Evolutionary conservation across 2,329 filamentous ascomycete species (phyloP), one percentile per base, ranked within the genome.

Genomic region (Leptosphaerulina australis): DNA sequence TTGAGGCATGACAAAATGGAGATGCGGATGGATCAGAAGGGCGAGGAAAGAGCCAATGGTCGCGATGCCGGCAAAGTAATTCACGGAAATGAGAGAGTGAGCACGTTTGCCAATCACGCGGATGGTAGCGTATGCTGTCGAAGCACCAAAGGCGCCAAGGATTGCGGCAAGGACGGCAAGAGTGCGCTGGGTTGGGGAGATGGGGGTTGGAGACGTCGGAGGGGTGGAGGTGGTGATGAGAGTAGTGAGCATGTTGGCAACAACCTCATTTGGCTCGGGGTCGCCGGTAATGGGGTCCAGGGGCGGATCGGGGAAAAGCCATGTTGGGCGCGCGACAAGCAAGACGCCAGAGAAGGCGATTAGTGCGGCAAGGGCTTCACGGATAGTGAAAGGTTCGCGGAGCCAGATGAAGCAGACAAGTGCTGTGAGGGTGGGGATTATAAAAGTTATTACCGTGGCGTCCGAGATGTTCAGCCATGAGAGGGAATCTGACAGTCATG

Each of bases 391-490:
- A 0, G 87, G 87, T 60, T 95, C 89, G 37, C 83, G 82, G 22
- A 86, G 78, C 39, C 91, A 76, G 29, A 91, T 73, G 31, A 88
- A 90, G 68, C 90, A 94, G n/a, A 87, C 81, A 69, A 91, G 88
- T 38, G 88, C 89, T 7, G 88, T 83, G 12, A 94, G 79, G 6
- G 87, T 87, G 0, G 91, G 91, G 0, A 87, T 83, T 5, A 96
- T 79, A 67, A 96, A 96, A 7, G 89, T 92, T 38, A 96, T 86
- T 22, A 95, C 91, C 0, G 89, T 93, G 1, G 91, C 90, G 67
- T 96, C 91, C 10, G 90, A 88, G 2, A 96, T 79, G 0, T 89
- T 88, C 3, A 96, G 81, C 66, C 93, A 94, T 64, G 88, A 83
- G 44, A 88, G 74, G 4, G 83, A 85, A 63, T 84, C 77, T 79